Evolutionary conservation across 225 moss, liverwort and hornwort species (phyloP).

Genomic region (Antitrichia curtipendula): DNA sequence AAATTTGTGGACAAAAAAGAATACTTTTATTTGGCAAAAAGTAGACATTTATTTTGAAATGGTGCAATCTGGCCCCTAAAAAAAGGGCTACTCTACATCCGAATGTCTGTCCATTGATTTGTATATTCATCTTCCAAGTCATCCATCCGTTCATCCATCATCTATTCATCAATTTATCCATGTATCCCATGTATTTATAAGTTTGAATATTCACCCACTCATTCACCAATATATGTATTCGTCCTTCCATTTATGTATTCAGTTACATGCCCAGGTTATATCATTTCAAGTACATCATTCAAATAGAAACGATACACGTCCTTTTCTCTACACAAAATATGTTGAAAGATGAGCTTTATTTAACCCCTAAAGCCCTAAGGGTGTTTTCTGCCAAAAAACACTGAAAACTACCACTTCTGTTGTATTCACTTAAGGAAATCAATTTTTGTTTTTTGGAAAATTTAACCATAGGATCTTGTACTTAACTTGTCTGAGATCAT

Average conservation of each 20-base stretch:
- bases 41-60: too few species aligned
- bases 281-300: background rate
- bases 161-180: background rate
- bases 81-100: too few species aligned
- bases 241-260: accelerated
- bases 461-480: too few species aligned
- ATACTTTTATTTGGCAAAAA: too few species aligned
- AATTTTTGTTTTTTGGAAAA: too few species aligned
- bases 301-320: background rate
- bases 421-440: too few species aligned
- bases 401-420: too few species aligned
- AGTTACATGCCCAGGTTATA: background rate
- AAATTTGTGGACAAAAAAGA: too few species aligned
- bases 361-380: too few species aligned
- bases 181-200: accelerated
- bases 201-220: background rate
- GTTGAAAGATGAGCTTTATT: background rate
- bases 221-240: background rate
- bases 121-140: background rate
- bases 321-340: background rate
- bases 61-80: too few species aligned
- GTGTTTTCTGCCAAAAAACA: too few species aligned
- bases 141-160: background rate
- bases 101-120: background rate
- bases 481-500: too few species aligned